Evolutionary conservation across 768 basidiomycete species (phyloP).

Genomic region (Mycena belliarum): DNA sequence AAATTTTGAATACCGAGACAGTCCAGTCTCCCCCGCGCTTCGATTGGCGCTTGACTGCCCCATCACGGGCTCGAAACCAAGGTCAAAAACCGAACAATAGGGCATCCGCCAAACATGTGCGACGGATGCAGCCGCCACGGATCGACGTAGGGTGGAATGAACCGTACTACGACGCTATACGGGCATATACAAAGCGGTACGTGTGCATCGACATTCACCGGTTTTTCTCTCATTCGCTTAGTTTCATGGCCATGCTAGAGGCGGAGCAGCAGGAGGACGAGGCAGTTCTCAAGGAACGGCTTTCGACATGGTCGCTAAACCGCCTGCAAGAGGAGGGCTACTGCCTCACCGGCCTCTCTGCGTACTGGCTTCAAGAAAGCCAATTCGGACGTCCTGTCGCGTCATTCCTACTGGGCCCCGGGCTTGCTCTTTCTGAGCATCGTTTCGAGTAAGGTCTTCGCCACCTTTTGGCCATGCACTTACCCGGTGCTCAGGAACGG

Average conservation of each 20-base stretch:
- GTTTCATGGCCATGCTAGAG: constrained; percentile 49
- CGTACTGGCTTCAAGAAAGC: constrained; percentile 67
- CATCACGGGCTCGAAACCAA: constrained; percentile 51
- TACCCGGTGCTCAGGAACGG: constrained; percentile 54
- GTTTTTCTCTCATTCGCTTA: constrained; percentile 21
- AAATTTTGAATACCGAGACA: constrained; percentile 6
- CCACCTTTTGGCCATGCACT: constrained; percentile 1
- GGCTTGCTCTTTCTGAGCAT: constrained; percentile 61
- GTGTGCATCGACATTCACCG: constrained; percentile 18
- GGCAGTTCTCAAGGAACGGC: constrained; percentile 57
- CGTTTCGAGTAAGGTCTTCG: constrained; percentile 62
- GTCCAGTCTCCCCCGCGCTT: constrained; percentile 38
- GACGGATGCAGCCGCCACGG: constrained; percentile 40
- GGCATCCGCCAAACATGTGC: constrained; percentile 27
- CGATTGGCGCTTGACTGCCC: constrained; percentile 62
- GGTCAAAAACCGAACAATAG: constrained; percentile 14
- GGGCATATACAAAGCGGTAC: constrained; percentile 57
- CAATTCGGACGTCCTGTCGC: constrained; percentile 69
- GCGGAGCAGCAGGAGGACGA: constrained; percentile 70
- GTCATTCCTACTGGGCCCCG: constrained; percentile 64
- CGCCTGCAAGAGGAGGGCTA: constrained; percentile 72
- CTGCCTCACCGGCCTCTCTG: constrained; percentile 62
- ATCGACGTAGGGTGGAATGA: constrained; percentile 36
- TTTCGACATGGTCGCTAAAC: constrained; percentile 65
- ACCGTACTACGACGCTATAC: constrained; percentile 49